Evolutionary conservation across 164 flowering plant genomes (phyloP).

Genomic region (Sextonia rubra): DNA sequence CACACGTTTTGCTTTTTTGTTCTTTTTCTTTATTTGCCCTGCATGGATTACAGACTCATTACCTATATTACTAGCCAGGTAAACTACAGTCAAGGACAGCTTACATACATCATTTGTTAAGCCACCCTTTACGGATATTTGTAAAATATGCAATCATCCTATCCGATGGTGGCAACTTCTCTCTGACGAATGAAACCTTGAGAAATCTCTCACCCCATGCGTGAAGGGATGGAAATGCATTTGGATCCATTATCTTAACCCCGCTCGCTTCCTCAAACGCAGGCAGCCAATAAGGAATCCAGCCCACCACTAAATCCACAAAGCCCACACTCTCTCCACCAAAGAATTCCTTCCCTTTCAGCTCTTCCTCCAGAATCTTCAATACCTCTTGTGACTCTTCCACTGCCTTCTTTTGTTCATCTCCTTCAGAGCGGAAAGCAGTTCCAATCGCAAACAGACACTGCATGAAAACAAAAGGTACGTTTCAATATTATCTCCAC

Average conservation of each 20-base stretch:
- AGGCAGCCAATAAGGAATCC: constrained; percentile 4
- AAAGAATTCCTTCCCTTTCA: constrained; percentile 7
- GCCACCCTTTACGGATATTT: too few relatives aligned
- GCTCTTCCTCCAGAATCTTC: constrained; percentile 18
- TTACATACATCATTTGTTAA: too few relatives aligned
- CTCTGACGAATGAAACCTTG: not conserved
- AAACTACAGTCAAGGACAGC: too few relatives aligned
- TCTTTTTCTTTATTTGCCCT: too few relatives aligned
- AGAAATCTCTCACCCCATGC: constrained; percentile 3
- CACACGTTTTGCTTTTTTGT: too few relatives aligned
- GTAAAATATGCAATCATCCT: not conserved
- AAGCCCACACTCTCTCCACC: constrained; percentile 10
- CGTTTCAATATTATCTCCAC: too few relatives aligned
- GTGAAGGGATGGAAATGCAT: constrained; percentile 1
- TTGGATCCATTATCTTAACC: not conserved
- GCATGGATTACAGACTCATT: too few relatives aligned
- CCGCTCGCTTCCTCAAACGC: not conserved
- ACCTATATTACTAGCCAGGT: too few relatives aligned
- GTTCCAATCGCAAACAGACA: not conserved
- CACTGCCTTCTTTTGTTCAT: constrained; percentile 21
- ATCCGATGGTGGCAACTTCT: constrained; percentile 8
- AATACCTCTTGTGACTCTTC: constrained; percentile 18
- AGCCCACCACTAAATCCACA: constrained; percentile 4
- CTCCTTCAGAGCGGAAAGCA: constrained; percentile 14
- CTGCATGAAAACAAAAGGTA: not conserved